Base-by-base conservation (phyloP, 148 eudicot genomes). In the Euryodendron excelsum region DNA sequence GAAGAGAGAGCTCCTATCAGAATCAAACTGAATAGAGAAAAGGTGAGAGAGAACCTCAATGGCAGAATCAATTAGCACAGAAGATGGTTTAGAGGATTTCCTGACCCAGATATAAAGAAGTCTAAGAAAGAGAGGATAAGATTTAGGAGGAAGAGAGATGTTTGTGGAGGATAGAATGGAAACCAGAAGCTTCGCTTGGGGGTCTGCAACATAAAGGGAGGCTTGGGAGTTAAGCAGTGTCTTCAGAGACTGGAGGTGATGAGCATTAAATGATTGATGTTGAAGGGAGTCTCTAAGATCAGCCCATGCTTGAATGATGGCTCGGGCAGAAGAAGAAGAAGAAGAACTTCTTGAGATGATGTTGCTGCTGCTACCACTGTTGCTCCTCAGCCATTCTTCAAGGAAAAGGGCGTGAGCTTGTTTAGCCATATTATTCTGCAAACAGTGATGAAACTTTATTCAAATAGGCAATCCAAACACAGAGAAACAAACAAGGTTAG, bases 61-160 rank as follows among this genome's bases (percentile, higher is more conserved):
- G 56, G 89, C 89, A 2, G 80, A 86, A 67, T 87, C 90, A 84
- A 92, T 82, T 36, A 93, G 76, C 33, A 66, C 81, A 59, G 80
- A 48, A 47, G 89, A 87, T 20, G 94, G 94, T 80, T 85, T 91
- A 52, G 91, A 78, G 21, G 97, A 90, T 85, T 91, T 96, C 50
- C 99, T 85, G 34, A 88, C 90, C 99, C 99, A 96, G 39, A 91
- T 80, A 82, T 96, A 96, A 25, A 96, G 85, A 72, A 96, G 91
- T 76, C 95, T 92, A 34, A 96, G 67, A 87, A 96, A 79, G 25
- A 87, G 83, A 62, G 92, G 93, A 85, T 86, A 91, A 75, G 96
- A 86, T 76, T 93, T 93, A 79, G 41, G 74, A 13, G 96, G 93
- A 45, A 88, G 81, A 36, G 90, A 72, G 65, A 88, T 72, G 25